Evolutionary conservation across 2,329 filamentous ascomycete genomes (phyloP).

Genomic region (Ambrosiella xylebori): DNA sequence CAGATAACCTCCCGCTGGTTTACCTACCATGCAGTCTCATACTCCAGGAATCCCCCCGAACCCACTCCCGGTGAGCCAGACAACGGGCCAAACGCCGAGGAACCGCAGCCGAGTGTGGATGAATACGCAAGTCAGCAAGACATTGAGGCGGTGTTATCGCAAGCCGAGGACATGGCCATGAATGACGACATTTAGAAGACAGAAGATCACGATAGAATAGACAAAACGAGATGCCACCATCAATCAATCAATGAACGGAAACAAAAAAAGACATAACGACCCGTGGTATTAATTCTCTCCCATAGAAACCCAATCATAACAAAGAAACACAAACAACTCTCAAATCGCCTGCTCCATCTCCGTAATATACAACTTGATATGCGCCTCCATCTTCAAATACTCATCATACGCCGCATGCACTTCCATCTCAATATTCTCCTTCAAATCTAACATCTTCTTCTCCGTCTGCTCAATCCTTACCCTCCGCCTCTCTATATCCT

Average conservation of each 20-base stretch:
- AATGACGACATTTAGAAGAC: not conserved
- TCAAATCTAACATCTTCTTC: conserved; percentile 98
- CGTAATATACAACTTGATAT: conserved; percentile 93
- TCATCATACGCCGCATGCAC: conserved; percentile 80
- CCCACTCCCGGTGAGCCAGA: too few species aligned
- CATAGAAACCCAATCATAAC: not conserved
- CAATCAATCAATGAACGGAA: conserved; percentile 1
- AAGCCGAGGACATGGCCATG: conserved; percentile 2
- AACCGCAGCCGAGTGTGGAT: not conserved
- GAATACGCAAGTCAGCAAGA: conserved; percentile 6
- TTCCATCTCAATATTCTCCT: conserved; percentile 93
- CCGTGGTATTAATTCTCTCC: not conserved
- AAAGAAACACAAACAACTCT: not conserved
- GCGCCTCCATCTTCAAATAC: conserved; percentile 92
- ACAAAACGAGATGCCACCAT: conserved; percentile 1
- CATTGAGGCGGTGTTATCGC: conserved; percentile 2
- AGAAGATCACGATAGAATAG: not conserved
- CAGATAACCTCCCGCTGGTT: conserved; percentile 8
- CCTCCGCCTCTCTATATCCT: conserved; percentile 78
- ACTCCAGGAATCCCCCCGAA: too few species aligned
- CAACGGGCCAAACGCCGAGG: not conserved
- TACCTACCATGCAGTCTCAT: not conserved
- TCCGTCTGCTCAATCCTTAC: conserved; percentile 96
- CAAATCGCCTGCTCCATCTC: conserved; percentile 88
- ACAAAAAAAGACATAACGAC: conserved; percentile 3